Evolutionary conservation across 208 protist species (phyloP).

Genomic region (Crithidia brevicula): DNA sequence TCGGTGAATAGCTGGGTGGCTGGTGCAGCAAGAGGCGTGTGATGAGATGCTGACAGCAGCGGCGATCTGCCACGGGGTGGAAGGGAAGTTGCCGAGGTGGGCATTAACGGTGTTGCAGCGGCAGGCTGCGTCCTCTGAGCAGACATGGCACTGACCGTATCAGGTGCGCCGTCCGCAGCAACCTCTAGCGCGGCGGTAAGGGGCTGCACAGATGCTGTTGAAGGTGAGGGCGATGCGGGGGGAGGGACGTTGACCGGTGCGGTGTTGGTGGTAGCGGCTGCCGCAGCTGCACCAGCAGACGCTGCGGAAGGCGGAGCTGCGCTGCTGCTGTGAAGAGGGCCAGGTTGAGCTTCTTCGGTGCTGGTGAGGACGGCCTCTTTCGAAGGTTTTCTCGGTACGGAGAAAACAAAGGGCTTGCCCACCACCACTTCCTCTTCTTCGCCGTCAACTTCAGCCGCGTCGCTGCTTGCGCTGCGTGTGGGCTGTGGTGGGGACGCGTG

Average conservation of each 20-base stretch:
- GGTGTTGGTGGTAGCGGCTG: too few relatives aligned
- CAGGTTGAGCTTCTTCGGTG: background rate
- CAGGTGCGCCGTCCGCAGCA: too few relatives aligned
- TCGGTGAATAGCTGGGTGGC: background rate
- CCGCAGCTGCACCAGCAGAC: too few relatives aligned
- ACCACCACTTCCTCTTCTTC: background rate
- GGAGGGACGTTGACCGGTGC: too few relatives aligned
- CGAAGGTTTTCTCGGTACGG: background rate
- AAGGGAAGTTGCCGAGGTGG: too few relatives aligned
- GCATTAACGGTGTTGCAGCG: too few relatives aligned
- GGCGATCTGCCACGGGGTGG: too few relatives aligned
- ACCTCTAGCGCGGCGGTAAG: too few relatives aligned
- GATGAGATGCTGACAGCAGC: background rate
- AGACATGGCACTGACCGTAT: too few relatives aligned
- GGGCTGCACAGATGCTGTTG: too few relatives aligned
- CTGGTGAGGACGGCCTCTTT: background rate
- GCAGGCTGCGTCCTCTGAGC: too few relatives aligned
- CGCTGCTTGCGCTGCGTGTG: background rate
- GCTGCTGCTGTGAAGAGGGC: background rate
- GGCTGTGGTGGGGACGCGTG: background rate
- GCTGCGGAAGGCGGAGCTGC: background rate
- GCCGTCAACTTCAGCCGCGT: background rate
- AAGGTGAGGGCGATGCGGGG: too few relatives aligned
- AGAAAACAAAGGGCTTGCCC: background rate
- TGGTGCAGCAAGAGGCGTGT: background rate